Conservation (phyloP, 768 basidiomycete species). For the Pisolithus marmoratus region DNA sequence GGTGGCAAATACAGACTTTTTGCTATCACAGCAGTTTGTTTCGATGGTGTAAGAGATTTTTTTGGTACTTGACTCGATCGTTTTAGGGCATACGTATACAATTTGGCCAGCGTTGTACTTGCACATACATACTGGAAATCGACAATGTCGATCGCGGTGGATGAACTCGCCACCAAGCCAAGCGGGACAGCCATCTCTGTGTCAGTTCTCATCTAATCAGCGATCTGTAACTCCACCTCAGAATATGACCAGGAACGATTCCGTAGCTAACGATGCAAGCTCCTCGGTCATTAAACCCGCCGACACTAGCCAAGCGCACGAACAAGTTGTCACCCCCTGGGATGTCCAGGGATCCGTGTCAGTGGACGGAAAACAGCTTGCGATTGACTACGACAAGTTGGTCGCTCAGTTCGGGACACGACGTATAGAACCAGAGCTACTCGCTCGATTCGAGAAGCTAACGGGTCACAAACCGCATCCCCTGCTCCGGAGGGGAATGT, state of each 20-base stretch:
- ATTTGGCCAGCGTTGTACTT: too few relatives aligned
- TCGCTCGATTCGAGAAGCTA: conserved; percentile 85
- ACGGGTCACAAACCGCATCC: conserved; percentile 88
- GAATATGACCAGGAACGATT: background rate
- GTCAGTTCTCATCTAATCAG: conserved; percentile 19
- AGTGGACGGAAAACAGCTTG: conserved; percentile 83
- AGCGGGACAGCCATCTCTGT: conserved; percentile 21
- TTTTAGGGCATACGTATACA: too few relatives aligned
- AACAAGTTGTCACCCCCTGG: conserved; percentile 94
- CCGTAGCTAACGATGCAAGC: conserved; percentile 4
- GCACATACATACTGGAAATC: conserved; percentile 4
- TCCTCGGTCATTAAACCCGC: conserved; percentile 22
- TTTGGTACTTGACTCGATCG: too few relatives aligned
- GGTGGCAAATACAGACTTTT: background rate
- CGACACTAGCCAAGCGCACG: conserved; percentile 30
- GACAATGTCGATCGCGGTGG: conserved; percentile 20
- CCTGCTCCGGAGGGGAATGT: conserved; percentile 85
- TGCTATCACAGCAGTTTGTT: background rate
- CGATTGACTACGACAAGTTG: conserved; percentile 96
- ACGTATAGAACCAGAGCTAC: conserved; percentile 64
- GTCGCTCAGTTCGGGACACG: conserved; percentile 92
- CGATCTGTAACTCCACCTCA: background rate
- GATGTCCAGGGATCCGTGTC: conserved; percentile 91
- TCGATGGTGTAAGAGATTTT: background rate
- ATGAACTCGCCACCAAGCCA: conserved; percentile 23